phyloP scores from a whole-genome alignment of 2,329 filamentous ascomycete species.

The Aspergillus quadrilineatus region DNA sequence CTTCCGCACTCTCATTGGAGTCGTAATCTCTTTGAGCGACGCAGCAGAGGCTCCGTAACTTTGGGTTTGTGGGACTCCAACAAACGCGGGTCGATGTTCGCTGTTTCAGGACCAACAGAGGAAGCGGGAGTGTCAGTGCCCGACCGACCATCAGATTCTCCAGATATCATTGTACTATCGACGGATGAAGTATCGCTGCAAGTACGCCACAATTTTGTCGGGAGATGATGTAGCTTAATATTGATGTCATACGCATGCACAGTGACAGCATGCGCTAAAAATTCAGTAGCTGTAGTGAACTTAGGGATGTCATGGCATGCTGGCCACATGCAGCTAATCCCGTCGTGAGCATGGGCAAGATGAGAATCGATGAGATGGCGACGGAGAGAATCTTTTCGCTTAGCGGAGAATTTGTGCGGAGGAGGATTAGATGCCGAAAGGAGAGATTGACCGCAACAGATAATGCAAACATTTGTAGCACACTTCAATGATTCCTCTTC shows the following conservation, averaged over 20 bases:
- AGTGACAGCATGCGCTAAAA: constrained; percentile 20
- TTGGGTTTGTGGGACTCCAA: not conserved
- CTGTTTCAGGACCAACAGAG: too few species aligned
- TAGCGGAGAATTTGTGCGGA: constrained; percentile 26
- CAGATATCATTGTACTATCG: constrained; percentile 1
- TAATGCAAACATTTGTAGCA: constrained; percentile 27
- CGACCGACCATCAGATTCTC: constrained; percentile 11
- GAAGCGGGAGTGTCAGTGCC: constrained; percentile 2
- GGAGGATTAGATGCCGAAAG: constrained; percentile 23
- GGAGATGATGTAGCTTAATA: constrained; percentile 20
- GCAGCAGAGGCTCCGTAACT: constrained; percentile 1
- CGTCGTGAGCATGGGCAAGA: constrained; percentile 19
- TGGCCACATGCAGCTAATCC: constrained; percentile 24
- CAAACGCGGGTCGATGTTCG: too few species aligned
- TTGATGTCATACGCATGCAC: constrained; percentile 19
- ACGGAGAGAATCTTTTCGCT: constrained; percentile 25
- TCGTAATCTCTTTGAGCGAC: constrained; percentile 3
- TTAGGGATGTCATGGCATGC: constrained; percentile 19
- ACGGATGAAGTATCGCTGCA: constrained; percentile 2
- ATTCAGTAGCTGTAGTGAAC: constrained; percentile 22
- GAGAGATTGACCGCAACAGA: constrained; percentile 27
- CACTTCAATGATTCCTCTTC: constrained; percentile 13
- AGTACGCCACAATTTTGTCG: not conserved
- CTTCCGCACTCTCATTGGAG: not conserved
- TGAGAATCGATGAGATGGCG: constrained; percentile 26